Percentiles rank a stretch among this genome's conserved stretches.
Evolutionary conservation across 306 rosid genomes (phyloP).

Genomic region (Lathyrus sativus): DNA sequence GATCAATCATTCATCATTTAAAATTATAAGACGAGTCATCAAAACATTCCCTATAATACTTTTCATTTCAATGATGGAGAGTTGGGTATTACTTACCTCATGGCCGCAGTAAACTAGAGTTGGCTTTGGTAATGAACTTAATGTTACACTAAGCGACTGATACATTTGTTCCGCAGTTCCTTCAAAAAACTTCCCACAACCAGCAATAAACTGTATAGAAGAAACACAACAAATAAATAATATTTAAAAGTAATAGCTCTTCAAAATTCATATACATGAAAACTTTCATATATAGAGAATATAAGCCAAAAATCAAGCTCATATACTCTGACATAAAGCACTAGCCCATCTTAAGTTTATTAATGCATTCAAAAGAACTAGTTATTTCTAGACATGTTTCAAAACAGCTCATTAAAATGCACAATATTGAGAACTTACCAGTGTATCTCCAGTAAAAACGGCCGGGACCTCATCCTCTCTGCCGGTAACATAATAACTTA

Average conservation of each 20-base stretch:
- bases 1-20: constrained; percentile 27
- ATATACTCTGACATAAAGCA: constrained; percentile 24
- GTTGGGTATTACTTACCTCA: constrained; percentile 60
- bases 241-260: constrained; percentile 14
- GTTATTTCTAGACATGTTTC: constrained; percentile 2
- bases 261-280: constrained; percentile 12
- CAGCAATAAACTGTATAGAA: constrained; percentile 69
- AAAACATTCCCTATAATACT: constrained; percentile 11
- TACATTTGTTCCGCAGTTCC: constrained; percentile 98
- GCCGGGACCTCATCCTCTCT: constrained; percentile 73
- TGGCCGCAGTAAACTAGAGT: constrained; percentile 89
- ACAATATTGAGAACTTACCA: constrained; percentile 56
- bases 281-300: constrained; percentile 14
- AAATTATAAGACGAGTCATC: constrained; percentile 1
- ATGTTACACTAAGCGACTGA: constrained; percentile 71
- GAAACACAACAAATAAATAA: constrained; percentile 30
- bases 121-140: constrained; percentile 81
- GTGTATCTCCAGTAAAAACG: constrained; percentile 94
- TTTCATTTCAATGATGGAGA: constrained; percentile 1
- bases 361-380: constrained; percentile 27
- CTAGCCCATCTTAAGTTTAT: constrained; percentile 15
- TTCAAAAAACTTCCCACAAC: constrained; percentile 88
- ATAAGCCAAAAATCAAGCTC: neutral
- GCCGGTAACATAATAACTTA: constrained; percentile 78
- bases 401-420: constrained; percentile 13